These are phyloP conservation scores for Colletotrichum euphorbiae DNA, from an alignment of 2,329 filamentous ascomycete genomes.

Conservation along the genomic window DNA sequence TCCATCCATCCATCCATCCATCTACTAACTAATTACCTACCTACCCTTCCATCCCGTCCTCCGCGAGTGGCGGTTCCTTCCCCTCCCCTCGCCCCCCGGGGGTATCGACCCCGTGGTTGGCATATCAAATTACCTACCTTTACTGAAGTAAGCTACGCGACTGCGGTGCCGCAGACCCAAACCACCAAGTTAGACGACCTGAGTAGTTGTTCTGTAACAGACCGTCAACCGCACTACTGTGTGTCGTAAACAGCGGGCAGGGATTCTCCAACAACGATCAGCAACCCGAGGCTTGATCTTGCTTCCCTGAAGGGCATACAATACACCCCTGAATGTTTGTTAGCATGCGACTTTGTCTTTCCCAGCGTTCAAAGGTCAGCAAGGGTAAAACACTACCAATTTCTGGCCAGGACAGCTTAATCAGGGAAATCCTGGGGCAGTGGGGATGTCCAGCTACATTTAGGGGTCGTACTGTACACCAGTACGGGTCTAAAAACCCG, in stretches of 20 bases:
- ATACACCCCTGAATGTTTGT: too few species aligned
- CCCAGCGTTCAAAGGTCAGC: too few species aligned
- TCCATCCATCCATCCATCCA: background rate
- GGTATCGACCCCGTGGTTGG: background rate
- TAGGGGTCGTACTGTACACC: too few species aligned
- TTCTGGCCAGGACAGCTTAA: too few species aligned
- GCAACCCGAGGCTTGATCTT: slow-evolving; percentile 12
- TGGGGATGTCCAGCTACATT: too few species aligned
- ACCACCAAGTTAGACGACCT: background rate
- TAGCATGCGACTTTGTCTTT: too few species aligned
- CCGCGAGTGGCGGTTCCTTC: slow-evolving; percentile 29
- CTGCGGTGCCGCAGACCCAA: background rate
- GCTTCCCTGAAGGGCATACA: background rate
- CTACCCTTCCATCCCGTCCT: too few species aligned
- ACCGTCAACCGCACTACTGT: slow-evolving; percentile 4
- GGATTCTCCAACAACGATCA: slow-evolving; percentile 34
- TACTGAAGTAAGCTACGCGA: background rate
- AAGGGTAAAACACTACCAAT: too few species aligned
- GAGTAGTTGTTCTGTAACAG: slow-evolving; percentile 11
- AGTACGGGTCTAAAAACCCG: too few species aligned
- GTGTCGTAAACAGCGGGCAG: slow-evolving; percentile 14
- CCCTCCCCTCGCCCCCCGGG: too few species aligned
- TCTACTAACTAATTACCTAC: too few species aligned
- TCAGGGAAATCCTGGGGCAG: too few species aligned
- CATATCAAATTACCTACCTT: background rate